Evolutionary conservation across 2,329 filamentous ascomycete genomes (phyloP), one percentile per base, ranked within the genome.

Genomic region (Colletotrichum zoysiae): DNA sequence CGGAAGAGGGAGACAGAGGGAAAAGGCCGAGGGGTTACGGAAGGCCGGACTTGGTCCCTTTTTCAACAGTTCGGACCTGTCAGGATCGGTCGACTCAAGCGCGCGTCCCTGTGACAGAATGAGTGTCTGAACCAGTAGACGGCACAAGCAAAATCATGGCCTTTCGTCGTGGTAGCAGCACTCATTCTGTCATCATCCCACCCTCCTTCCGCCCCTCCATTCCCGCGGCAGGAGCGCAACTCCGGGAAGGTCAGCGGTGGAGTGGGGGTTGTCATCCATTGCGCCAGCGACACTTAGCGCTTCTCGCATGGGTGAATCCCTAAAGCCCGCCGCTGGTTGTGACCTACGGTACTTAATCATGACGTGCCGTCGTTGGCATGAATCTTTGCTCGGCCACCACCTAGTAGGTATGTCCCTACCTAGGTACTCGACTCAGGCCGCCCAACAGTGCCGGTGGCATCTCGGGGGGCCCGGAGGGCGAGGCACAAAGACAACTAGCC

Each of bases 81-180:
- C 33, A n/a, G 40, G 26, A 20, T 35, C 33, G 44, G 40, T 64
- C 57, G 50, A 63, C 20, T 14, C 67, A 48, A 40, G 26, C 26
- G 35, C 23, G 18, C 33, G 65, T 68, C 44, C 59, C 44, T 40
- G 57, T 67, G 68, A 67, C 62, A 42, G 20, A 48, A 66, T 40
- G 38, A 18, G 66, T 50, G 68, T 68, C 68, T 68, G 68, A 68
- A 63, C 62, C 42, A 71, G 64, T 57, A 64, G n/a, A 35, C 23
- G 46, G 35, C 23, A 50, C 48, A 38, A 42, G 33, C 16, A 58
- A 58, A 71, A 58, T 63, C 51, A 40, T 68, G 18, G 50, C 18
- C 44, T 57, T 71, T 46, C 33, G 44, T 51, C 23, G 44, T 38
- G 7, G 33, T 56, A 66, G 55, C 53, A 33, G 30, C 57, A 48